A percentile compares a stretch with the other conserved stretches of the same genome.
Conservation (phyloP, 192 early-diverging fungal genomes). For the Chytriomyces sp. region DNA sequence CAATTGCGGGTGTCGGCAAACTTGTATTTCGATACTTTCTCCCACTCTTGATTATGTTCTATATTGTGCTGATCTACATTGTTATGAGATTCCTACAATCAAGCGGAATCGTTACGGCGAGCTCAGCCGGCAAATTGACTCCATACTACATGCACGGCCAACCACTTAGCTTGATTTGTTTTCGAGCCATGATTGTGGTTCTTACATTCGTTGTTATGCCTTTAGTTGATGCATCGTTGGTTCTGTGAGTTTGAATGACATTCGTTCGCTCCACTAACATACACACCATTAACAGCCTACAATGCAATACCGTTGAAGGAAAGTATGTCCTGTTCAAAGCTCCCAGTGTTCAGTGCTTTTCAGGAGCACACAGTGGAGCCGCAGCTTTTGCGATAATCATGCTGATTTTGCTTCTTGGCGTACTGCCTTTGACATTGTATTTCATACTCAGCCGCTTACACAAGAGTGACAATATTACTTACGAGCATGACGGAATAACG, state of each 20-base stretch:
- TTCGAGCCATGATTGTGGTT: slow-evolving; percentile 11
- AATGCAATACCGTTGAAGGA: slow-evolving; percentile 8
- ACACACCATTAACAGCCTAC: slow-evolving; percentile 7
- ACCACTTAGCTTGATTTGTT: slow-evolving; percentile 16
- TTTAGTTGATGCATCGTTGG: slow-evolving; percentile 18
- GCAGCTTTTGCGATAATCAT: slow-evolving; percentile 22
- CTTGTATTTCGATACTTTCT: slow-evolving; percentile 29
- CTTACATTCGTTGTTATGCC: slow-evolving; percentile 31
- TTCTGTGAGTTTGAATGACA: slow-evolving; percentile 1
- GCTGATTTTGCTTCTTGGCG: slow-evolving; percentile 15
- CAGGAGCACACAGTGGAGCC: neutral
- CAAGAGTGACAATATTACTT: slow-evolving; percentile 7
- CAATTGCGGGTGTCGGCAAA: slow-evolving; percentile 17
- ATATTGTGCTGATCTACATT: slow-evolving; percentile 19
- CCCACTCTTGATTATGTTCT: slow-evolving; percentile 11
- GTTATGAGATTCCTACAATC: slow-evolving; percentile 1
- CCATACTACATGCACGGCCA: slow-evolving; percentile 32
- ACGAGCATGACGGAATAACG: slow-evolving; percentile 23
- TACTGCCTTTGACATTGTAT: neutral
- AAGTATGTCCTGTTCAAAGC: slow-evolving; percentile 2
- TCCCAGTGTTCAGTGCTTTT: slow-evolving; percentile 3
- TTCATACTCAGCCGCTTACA: neutral
- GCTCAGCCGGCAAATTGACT: neutral
- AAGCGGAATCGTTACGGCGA: neutral
- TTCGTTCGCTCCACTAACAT: no score